Evolutionary conservation across 805 yeast species (phyloP).

Genomic region (Starmerella tilneyi): DNA sequence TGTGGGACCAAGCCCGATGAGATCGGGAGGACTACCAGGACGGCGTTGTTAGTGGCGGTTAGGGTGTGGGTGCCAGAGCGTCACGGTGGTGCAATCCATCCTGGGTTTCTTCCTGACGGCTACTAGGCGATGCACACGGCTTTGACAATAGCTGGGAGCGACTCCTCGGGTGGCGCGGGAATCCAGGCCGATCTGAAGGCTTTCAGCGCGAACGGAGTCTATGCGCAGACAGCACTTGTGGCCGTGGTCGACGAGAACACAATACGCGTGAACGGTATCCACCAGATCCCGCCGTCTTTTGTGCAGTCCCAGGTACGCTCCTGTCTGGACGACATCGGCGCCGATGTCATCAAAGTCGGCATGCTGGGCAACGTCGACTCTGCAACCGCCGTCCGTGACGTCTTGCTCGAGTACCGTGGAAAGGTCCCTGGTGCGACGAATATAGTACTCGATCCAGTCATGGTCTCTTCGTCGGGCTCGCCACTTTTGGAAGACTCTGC

Average conservation of each 20-base stretch:
- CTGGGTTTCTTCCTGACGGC: too few relatives aligned
- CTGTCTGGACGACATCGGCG: constrained; percentile 49
- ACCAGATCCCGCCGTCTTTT: constrained; percentile 27
- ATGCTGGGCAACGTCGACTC: constrained; percentile 51
- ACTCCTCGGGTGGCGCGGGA: constrained; percentile 85
- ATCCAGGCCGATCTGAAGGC: constrained; percentile 83
- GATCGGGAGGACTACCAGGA: too few relatives aligned
- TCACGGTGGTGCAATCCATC: too few relatives aligned
- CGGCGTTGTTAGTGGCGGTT: neutral
- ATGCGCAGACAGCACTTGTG: constrained; percentile 65
- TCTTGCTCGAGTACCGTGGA: constrained; percentile 12
- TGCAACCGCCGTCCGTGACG: constrained; percentile 37
- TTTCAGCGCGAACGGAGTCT: constrained; percentile 61
- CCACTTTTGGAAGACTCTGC: constrained; percentile 42
- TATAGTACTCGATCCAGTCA: constrained; percentile 66
- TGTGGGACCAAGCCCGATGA: too few relatives aligned
- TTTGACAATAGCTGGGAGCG: constrained; percentile 46
- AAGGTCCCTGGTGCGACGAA: constrained; percentile 8
- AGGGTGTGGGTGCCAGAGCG: too few relatives aligned
- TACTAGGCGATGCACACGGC: constrained; percentile 15
- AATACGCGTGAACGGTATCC: constrained; percentile 21
- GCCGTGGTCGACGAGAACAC: constrained; percentile 78
- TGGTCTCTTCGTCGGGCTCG: constrained; percentile 72
- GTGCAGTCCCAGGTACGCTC: constrained; percentile 43
- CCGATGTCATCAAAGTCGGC: constrained; percentile 69